Percentiles rank a stretch among this genome's conserved stretches.
Evolutionary conservation across 148 eudicot species (phyloP).

Genomic region (Polygonum maritimum): DNA sequence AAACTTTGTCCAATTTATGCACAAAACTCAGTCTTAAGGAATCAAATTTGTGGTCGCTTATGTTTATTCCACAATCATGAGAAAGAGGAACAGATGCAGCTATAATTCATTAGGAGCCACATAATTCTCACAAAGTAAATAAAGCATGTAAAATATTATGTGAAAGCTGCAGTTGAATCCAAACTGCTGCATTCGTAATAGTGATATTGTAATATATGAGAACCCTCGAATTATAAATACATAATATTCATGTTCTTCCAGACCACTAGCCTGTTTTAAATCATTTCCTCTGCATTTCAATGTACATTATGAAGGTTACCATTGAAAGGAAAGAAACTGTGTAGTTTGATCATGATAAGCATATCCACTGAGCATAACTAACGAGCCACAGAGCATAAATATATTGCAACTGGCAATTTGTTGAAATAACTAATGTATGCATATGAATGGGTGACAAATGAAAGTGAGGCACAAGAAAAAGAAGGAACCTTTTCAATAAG

Average conservation of each 20-base stretch:
- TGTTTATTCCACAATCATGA: not conserved
- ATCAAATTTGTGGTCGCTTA: not conserved
- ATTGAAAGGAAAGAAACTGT: not conserved
- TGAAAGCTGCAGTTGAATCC: not conserved
- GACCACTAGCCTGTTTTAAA: not conserved
- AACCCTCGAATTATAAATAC: not conserved
- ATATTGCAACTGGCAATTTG: not conserved
- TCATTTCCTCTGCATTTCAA: not conserved
- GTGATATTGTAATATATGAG: not conserved
- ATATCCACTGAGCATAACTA: not conserved
- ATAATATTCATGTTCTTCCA: not conserved
- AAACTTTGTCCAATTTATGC: not conserved
- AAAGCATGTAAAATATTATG: not conserved
- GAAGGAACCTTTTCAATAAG: constrained; percentile 76
- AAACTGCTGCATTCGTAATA: not conserved
- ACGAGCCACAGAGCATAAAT: not conserved
- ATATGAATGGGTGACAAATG: not conserved
- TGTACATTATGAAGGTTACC: not conserved
- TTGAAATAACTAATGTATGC: not conserved
- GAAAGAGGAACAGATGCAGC: not conserved
- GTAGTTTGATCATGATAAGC: not conserved
- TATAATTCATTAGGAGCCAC: not conserved
- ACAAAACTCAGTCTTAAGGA: not conserved
- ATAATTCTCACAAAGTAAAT: not conserved
- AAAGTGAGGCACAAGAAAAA: not conserved